Base-by-base conservation (phyloP, 768 basidiomycete species). In the Suillus paluster region DNA sequence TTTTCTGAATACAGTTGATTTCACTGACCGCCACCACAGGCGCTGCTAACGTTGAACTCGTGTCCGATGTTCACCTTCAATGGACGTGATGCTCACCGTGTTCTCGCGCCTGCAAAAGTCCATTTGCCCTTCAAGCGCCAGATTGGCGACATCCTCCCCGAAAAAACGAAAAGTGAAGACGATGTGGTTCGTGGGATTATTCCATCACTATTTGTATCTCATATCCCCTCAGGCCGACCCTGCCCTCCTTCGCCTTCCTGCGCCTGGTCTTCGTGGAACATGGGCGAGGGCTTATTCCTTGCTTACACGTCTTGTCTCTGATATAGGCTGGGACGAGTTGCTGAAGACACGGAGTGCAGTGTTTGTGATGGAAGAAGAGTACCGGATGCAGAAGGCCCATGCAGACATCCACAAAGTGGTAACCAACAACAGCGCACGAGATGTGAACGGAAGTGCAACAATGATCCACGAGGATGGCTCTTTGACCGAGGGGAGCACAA, bases 21-120 rank as follows among this genome's bases (percentile, higher is more conserved):
- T 45, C 14, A 50, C 53, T 59, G 23, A 44, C 17, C 55, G 46
- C 25, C 30, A 33, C 14, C 15, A 9, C 52, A 82, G 82, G 95
- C 95, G 0, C 80, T 99, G 15, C 81, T 98, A 45, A 97, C 97
- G 1, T 86, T 98, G 54, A 98, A 98, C 72, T 98, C 96, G n/a
- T 98, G 97, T 78, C 96, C 97, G 3, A 99, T 99, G 97, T 99
- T 99, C 78, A 99, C 97, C 9, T 99, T 92, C 79, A 97, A 97
- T 70, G 97, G 97, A 48, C 88, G 96, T 23, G 97, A 99, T 74
- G 82, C 89, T 3, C 97, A 99, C 72, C 86, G 95, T 4, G 86
- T 84, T 73, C 86, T 98, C 11, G 81, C 90, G 1, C 88, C 95
- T 19, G 80, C 89, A 1, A 86, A 89, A 63, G 84, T 95, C 7